phyloP scores from a whole-genome alignment of 2,329 filamentous ascomycete species.

The Botrytis sinoallii region DNA sequence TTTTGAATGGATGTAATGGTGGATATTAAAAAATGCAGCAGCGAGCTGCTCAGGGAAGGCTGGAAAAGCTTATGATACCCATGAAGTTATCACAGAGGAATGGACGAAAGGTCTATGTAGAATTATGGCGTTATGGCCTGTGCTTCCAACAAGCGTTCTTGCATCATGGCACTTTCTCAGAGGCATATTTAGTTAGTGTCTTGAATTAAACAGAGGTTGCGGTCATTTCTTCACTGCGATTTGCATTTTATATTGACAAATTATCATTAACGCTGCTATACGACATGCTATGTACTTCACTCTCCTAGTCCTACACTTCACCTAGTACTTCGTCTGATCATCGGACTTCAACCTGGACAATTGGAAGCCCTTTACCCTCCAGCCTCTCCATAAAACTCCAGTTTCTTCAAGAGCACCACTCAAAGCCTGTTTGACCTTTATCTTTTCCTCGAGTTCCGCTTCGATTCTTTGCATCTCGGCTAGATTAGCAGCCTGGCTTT shows the following conservation, averaged over 20 bases:
- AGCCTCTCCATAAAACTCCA: neutral
- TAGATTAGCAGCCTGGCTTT: neutral
- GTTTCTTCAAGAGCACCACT: neutral
- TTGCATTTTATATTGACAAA: neutral
- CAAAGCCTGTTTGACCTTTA: neutral
- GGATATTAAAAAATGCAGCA: neutral
- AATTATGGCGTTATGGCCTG: neutral
- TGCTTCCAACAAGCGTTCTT: constrained; percentile 10
- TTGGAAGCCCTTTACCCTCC: neutral
- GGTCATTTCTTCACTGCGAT: neutral
- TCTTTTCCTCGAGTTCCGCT: neutral
- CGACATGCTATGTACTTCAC: neutral
- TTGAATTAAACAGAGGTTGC: neutral
- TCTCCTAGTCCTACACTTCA: neutral
- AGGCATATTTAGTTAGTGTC: neutral
- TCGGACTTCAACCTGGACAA: neutral
- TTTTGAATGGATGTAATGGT: neutral
- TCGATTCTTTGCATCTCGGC: neutral
- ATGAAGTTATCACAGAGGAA: constrained; percentile 14
- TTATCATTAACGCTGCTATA: neutral
- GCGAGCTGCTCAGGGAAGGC: neutral
- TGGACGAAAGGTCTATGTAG: neutral
- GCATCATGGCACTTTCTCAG: neutral
- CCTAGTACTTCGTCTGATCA: neutral
- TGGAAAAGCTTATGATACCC: constrained; percentile 16